These are phyloP conservation scores for Chrysochromulina parva DNA, from an alignment of 78 protist species.

Conservation along the genomic window DNA sequence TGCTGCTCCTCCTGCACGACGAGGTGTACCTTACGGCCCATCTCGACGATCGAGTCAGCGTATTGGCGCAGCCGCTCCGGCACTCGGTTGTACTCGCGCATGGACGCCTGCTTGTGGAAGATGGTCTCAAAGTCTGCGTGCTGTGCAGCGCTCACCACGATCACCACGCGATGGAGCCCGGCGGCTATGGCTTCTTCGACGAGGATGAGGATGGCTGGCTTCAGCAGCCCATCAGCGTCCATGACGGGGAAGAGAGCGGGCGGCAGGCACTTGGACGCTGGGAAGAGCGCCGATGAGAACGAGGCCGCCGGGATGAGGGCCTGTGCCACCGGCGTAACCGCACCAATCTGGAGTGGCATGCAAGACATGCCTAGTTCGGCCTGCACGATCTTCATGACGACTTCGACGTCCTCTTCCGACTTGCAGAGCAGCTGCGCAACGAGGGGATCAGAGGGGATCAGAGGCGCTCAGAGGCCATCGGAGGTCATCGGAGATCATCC, in stretches of 20 bases:
- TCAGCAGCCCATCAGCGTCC: slow-evolving; percentile 8
- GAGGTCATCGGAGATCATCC: too few relatives aligned
- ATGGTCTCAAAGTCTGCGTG: background rate
- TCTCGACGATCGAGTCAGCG: background rate
- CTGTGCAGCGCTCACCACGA: background rate
- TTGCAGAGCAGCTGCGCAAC: background rate
- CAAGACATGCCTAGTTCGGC: background rate
- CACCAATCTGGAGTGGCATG: slow-evolving; percentile 3
- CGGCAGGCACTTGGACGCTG: background rate
- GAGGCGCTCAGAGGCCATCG: too few relatives aligned
- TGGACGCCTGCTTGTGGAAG: background rate
- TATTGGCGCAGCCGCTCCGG: background rate
- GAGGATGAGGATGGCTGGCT: slow-evolving; percentile 2
- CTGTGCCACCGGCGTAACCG: background rate
- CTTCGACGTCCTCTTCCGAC: background rate
- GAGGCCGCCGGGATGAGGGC: slow-evolving; percentile 33
- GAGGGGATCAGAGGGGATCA: too few relatives aligned
- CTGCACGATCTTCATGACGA: background rate
- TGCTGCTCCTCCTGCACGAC: slow-evolving; percentile 18
- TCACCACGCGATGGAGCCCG: background rate
- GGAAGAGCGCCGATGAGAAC: background rate
- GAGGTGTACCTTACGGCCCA: background rate
- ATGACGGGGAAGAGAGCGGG: slow-evolving; percentile 8
- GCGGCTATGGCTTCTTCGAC: slow-evolving; percentile 8
- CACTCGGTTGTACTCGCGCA: background rate